Evolutionary conservation across 2,329 filamentous ascomycete species (phyloP), one percentile per base, ranked within the genome.

Genomic region (Ophiosphaerella herpotricha): DNA sequence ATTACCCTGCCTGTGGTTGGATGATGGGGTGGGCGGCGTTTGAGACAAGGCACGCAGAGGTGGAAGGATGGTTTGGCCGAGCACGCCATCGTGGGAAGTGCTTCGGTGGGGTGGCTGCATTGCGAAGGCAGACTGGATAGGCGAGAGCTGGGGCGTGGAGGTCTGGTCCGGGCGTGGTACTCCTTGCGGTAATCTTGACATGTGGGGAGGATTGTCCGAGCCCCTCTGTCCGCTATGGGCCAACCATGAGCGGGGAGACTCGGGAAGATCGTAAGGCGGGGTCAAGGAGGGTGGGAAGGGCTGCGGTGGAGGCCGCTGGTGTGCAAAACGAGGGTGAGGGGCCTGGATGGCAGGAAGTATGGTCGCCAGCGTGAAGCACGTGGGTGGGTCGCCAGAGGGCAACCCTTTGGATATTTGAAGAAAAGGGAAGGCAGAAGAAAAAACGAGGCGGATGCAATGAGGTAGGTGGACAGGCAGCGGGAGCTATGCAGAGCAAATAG

Each of bases 191-290:
- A 55, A 52, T 41, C 58, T 62, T 37, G 67, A 71, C 66, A 70
- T 72, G 26, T 29, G 50, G 57, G 52, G 47, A 57, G 49, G 54
- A 57, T 54, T 50, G 57, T 71, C 67, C 68, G 61, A 66, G 61
- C 60, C 61, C 66, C 63, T 62, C 57, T 65, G 67, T 36, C 57
- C 54, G 35, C 55, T 57, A 39, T 57, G 60, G 50, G 53, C 52
- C 61, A 56, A 70, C 70, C 72, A 74, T 74, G 68, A 60, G 67
- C 66, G 67, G 47, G 66, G 58, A 11, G 63, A 49, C 40, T 65
- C 68, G 12, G 62, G 55, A 36, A 71, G 65, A 60, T 66, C 66
- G 62, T 70, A 68, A 29, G 66, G 64, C 11, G 68, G 67, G 50
- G 68, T 72, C 48, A 71, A 57, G 14, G 66, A 66, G 8, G 58